phyloP scores from a whole-genome alignment of 345 rosid genomes.

The Populus nigra region DNA sequence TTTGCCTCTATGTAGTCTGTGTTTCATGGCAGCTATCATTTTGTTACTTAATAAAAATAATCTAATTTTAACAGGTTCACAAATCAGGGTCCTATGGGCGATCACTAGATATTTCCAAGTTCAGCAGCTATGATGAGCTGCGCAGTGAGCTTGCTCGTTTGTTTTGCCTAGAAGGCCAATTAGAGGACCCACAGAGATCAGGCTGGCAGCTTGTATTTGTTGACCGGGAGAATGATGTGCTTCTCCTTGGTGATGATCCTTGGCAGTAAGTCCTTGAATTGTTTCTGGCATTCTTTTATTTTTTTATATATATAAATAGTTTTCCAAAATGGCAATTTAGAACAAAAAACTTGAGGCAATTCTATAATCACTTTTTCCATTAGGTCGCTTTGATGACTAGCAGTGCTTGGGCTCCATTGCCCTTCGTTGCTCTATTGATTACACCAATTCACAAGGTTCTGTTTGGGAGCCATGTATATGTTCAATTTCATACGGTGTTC shows the following conservation, averaged over 20 bases:
- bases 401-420: no score
- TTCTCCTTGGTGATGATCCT: constrained; percentile 91
- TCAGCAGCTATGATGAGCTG: constrained; percentile 85
- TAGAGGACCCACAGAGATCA: constrained; percentile 82
- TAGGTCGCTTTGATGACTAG: no score
- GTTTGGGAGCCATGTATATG: no score
- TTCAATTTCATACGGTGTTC: no score
- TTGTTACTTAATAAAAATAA: not conserved
- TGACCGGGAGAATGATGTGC: constrained; percentile 84
- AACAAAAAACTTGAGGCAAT: not conserved
- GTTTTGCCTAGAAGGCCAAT: constrained; percentile 77
- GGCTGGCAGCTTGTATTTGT: constrained; percentile 98
- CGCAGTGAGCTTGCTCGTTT: constrained; percentile 73
- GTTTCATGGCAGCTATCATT: not conserved
- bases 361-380: not conserved
- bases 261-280: constrained; percentile 60
- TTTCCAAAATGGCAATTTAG: not conserved
- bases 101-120: constrained; percentile 77
- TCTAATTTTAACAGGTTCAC: constrained; percentile 43
- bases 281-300: not conserved
- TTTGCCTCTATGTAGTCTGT: not conserved
- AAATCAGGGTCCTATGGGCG: constrained; percentile 76
- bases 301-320: not conserved
- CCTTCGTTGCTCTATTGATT: no score
- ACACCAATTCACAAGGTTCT: no score